Conservation (phyloP, 495 filamentous ascomycete species). For the Annulohypoxylon stygium region DNA sequence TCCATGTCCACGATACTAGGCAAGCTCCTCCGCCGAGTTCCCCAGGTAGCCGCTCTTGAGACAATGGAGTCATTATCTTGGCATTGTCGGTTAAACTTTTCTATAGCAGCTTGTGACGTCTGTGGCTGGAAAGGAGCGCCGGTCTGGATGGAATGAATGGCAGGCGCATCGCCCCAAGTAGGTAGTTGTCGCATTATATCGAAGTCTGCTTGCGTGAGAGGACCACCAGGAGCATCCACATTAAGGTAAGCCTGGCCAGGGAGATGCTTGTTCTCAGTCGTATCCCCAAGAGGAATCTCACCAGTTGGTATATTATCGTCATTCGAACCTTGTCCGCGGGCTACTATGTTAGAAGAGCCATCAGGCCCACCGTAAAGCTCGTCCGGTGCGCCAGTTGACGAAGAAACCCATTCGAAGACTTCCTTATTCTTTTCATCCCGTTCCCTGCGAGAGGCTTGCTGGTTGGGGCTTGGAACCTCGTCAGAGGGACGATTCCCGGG, state of each 20-base stretch:
- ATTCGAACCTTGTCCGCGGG: constrained; percentile 38
- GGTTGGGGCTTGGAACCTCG: constrained; percentile 58
- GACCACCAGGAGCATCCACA: constrained; percentile 54
- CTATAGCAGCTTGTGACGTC: constrained; percentile 67
- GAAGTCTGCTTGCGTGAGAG: constrained; percentile 57
- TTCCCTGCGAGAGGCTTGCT: constrained; percentile 53
- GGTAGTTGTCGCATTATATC: constrained; percentile 60
- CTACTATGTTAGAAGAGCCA: constrained; percentile 26
- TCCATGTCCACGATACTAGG: constrained; percentile 70
- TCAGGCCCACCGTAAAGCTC: constrained; percentile 18
- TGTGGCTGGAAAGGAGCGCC: constrained; percentile 57
- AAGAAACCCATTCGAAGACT: constrained; percentile 58
- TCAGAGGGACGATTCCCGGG: constrained; percentile 55
- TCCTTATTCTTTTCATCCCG: constrained; percentile 56
- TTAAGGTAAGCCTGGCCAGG: constrained; percentile 63
- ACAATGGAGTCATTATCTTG: constrained; percentile 65
- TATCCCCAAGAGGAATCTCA: constrained; percentile 54
- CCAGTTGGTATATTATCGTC: constrained; percentile 54
- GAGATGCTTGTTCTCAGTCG: constrained; percentile 57
- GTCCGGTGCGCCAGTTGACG: constrained; percentile 32
- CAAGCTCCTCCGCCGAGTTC: constrained; percentile 73
- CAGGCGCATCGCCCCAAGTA: constrained; percentile 63
- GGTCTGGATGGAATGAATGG: constrained; percentile 57
- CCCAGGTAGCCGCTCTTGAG: constrained; percentile 80
- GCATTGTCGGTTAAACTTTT: constrained; percentile 58